A percentile compares a stretch with the other conserved stretches of the same genome.
phyloP scores from a whole-genome alignment of 2,329 filamentous ascomycete genomes.

The Drechmeria coniospora region DNA sequence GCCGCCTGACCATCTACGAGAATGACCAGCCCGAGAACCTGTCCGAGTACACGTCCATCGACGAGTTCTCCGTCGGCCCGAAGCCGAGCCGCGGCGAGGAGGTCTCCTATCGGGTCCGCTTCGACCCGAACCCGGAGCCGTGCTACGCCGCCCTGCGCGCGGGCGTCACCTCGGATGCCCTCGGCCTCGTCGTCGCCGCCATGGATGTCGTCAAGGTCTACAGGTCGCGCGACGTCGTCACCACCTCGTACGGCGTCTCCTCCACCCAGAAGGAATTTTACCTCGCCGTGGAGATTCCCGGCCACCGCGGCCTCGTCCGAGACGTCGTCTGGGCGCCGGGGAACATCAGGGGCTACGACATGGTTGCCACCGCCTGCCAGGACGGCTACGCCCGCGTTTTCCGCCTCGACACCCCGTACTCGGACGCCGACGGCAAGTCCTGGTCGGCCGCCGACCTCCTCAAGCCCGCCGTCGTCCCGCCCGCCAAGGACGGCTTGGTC shows the following conservation, averaged over 20 bases:
- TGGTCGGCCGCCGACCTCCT: constrained; percentile 33
- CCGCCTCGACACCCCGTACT: constrained; percentile 49
- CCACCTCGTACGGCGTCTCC: constrained; percentile 32
- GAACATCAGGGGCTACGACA: constrained; percentile 77
- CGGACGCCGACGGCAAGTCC: constrained; percentile 28
- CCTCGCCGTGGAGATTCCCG: constrained; percentile 58
- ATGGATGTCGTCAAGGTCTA: constrained; percentile 77
- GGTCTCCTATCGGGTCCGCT: constrained; percentile 70
- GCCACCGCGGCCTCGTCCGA: constrained; percentile 63
- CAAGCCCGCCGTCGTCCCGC: constrained; percentile 15
- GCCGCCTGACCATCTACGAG: constrained; percentile 65
- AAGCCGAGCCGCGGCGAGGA: constrained; percentile 68
- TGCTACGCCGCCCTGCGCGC: constrained; percentile 64
- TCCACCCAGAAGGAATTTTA: constrained; percentile 66
- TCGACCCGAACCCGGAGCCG: constrained; percentile 75
- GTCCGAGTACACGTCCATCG: constrained; percentile 58
- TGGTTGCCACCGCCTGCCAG: constrained; percentile 82
- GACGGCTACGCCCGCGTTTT: constrained; percentile 87
- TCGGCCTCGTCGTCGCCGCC: constrained; percentile 71
- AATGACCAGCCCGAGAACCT: constrained; percentile 74
- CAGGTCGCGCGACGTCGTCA: constrained; percentile 49
- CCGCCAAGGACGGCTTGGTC: constrained; percentile 11
- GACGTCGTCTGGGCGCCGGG: constrained; percentile 89
- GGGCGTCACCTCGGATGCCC: constrained; percentile 63
- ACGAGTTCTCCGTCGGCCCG: constrained; percentile 59